Conservation (phyloP, 2,329 filamentous ascomycete species). For the Scleromitrula shiraiana region DNA sequence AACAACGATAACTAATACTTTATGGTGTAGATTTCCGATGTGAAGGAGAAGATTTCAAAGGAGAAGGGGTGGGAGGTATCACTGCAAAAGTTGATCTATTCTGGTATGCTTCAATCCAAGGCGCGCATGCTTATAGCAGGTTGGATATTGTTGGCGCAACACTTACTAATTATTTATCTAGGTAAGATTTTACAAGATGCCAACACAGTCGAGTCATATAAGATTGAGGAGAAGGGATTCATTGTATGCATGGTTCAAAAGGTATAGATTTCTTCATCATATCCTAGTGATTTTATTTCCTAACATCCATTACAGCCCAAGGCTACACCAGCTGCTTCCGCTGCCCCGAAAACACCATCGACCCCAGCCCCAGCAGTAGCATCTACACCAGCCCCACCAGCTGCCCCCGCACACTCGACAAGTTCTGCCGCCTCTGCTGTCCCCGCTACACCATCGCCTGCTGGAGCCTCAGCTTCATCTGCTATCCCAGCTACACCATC, state of each 20-base stretch:
- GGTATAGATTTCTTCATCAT: constrained; percentile 43
- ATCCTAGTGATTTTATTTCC: constrained; percentile 7
- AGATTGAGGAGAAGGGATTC: constrained; percentile 98
- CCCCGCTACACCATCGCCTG: constrained; percentile 40
- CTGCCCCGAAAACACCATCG: constrained; percentile 48
- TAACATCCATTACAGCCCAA: constrained; percentile 54
- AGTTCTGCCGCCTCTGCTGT: constrained; percentile 41
- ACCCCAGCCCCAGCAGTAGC: constrained; percentile 55
- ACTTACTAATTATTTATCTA: constrained; percentile 35
- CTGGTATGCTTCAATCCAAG: constrained; percentile 51
- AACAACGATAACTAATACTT: constrained; percentile 6
- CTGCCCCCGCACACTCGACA: constrained; percentile 54
- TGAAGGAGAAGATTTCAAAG: constrained; percentile 86
- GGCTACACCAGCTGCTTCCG: constrained; percentile 42
- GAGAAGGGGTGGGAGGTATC: constrained; percentile 94
- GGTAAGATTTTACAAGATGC: constrained; percentile 98
- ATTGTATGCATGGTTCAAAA: constrained; percentile 98
- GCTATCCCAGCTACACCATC: constrained; percentile 40
- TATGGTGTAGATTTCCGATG: constrained; percentile 61
- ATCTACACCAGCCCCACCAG: constrained; percentile 48
- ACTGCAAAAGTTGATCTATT: constrained; percentile 95
- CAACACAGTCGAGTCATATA: constrained; percentile 92
- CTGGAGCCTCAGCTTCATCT: constrained; percentile 41
- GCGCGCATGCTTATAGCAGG: not conserved
- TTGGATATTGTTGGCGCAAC: constrained; percentile 1